Percentiles rank a stretch among this genome's conserved stretches.
These are phyloP conservation scores for Claviceps humidiphila DNA, from an alignment of 2,329 filamentous ascomycete species.

Conservation along the genomic window DNA sequence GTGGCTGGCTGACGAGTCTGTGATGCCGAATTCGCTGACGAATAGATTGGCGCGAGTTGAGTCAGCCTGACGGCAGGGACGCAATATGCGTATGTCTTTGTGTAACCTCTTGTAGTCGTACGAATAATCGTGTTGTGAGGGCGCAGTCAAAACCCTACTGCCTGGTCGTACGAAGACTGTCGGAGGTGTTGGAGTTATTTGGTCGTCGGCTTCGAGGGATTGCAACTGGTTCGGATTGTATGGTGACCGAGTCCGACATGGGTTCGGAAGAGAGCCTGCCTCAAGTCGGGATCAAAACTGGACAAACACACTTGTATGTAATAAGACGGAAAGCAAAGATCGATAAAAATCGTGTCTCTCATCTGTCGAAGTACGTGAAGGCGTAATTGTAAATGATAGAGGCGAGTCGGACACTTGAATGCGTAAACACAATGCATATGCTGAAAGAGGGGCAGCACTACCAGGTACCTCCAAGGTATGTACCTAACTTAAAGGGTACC, in stretches of 20 bases:
- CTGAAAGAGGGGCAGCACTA: too few relatives aligned
- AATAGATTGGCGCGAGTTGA: slow-evolving; percentile 1
- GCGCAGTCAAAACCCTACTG: not conserved
- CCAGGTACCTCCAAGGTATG: too few relatives aligned
- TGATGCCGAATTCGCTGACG: not conserved
- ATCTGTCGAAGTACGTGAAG: not conserved
- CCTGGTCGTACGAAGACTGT: not conserved
- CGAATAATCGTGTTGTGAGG: not conserved
- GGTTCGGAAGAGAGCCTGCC: not conserved
- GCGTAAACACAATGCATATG: too few relatives aligned
- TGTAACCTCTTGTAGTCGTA: not conserved
- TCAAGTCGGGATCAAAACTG: not conserved
- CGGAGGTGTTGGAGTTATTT: not conserved
- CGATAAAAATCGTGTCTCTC: not conserved
- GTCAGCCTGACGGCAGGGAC: slow-evolving; percentile 1
- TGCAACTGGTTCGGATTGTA: not conserved
- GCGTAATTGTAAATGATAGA: not conserved
- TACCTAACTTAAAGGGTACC: too few relatives aligned
- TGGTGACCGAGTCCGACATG: not conserved
- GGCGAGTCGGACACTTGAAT: not conserved
- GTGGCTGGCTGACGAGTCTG: slow-evolving; percentile 6
- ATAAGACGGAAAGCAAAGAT: not conserved
- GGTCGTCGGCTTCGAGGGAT: not conserved
- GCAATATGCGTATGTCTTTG: not conserved
- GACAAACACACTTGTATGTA: too few relatives aligned